Base-by-base conservation (phyloP, 2,329 filamentous ascomycete genomes). In the Trichoderma koningii region DNA sequence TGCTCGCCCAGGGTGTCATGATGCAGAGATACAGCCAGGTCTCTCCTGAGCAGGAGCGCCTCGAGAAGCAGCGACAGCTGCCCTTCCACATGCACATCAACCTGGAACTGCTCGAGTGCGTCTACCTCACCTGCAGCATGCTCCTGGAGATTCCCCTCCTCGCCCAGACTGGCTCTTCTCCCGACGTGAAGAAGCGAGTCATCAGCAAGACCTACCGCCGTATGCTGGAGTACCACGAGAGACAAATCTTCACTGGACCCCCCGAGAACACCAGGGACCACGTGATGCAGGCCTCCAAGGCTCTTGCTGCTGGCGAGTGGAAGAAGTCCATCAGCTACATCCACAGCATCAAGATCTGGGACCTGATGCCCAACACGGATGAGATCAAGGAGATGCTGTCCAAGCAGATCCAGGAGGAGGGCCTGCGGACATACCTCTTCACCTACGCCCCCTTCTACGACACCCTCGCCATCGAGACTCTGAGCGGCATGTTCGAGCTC, bases 41-140 rank as follows among this genome's bases (percentile, higher is more conserved):
- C 68, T 95, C 93, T 42, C 95, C 95, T 19, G 95, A 99, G 80
- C 95, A 99, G 80, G 95, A 99, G 82, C 91, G 94, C 70, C 86
- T 98, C 45, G 95, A 99, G 83, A 92, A 95, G 77, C 94, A 98
- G 81, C 89, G 95, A 73, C 95, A 99, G 81, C 86, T 99, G 71
- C 95, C 95, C 44, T 99, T 99, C 89, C 95, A 99, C 83, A 97
- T 99, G 93, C 95, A 99, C 85, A 99, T 99, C 84, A 99, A 99
- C 84, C 86, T 99, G 60, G 95, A 99, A 79, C 87, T 99, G 63
- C 87, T 99, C 45, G 95, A 99, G 82, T 98, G 95, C 75, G 94
- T 98, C 68, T 99, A 99, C 82, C 86, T 99, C 66, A 98, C 95
- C 57, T 98, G 94, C 83, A 97, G 93, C 81, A 99, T 99, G 95